Conservation (phyloP, 768 basidiomycete species). For the Boletus sp. region DNA sequence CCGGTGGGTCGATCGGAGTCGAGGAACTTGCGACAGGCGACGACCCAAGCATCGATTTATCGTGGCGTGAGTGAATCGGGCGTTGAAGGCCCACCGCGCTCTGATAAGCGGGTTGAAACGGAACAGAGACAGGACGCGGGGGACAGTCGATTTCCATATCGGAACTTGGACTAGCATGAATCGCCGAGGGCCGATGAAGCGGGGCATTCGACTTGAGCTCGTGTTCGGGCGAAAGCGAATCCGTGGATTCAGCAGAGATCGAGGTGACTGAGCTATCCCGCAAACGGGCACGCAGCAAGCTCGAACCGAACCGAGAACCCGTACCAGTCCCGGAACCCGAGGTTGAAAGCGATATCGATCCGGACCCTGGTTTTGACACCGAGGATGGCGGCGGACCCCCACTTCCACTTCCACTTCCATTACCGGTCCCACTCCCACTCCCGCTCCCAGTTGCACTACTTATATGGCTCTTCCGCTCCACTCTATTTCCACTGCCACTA, state of each 20-base stretch:
- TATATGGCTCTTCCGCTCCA: conserved; percentile 6
- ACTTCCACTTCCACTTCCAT: conserved; percentile 7
- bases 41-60: conserved; percentile 7
- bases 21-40: conserved; percentile 21
- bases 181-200: conserved; percentile 7
- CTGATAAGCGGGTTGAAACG: conserved; percentile 11
- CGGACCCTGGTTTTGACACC: conserved; percentile 16
- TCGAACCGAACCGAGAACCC: conserved; percentile 24
- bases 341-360: conserved; percentile 25
- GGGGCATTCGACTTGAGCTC: conserved; percentile 1
- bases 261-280: conserved; percentile 32
- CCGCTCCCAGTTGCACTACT: conserved; percentile 15
- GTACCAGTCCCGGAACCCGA: conserved; percentile 24
- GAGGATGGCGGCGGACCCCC: conserved; percentile 11
- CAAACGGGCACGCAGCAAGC: conserved; percentile 21
- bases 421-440: conserved; percentile 9
- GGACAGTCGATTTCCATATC: conserved; percentile 30
- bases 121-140: conserved; percentile 17
- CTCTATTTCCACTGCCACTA: conserved; percentile 5
- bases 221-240: conserved; percentile 10
- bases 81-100: neutral
- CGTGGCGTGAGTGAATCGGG: neutral
- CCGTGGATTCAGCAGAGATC: conserved; percentile 22
- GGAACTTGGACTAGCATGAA: conserved; percentile 3
- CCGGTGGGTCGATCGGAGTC: conserved; percentile 12